Base-by-base conservation (phyloP, 2,329 filamentous ascomycete genomes). In the Venturia asperata region DNA sequence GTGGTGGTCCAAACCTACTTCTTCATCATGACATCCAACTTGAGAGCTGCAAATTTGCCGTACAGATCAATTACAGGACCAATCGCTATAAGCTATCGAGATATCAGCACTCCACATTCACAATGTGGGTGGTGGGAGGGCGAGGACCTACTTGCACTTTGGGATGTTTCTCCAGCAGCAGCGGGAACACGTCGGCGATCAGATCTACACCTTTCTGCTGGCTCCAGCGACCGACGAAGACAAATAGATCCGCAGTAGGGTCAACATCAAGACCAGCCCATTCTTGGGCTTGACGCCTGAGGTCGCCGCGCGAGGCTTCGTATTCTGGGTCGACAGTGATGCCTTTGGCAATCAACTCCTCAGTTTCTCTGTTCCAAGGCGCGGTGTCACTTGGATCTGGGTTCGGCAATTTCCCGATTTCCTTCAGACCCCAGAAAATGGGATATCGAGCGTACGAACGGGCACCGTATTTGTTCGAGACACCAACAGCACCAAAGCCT, bases 1-100 rank as follows among this genome's bases (percentile, higher is more conserved):
- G n/a, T n/a, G 3, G 24, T 15, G 10, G 19, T 30, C 1, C 9
- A 27, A 19, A 58, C 17, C 37, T 11, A 88, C 61, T 84, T 78
- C 68, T 85, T 78, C 85, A 87, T 87, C 74, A 88, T 82, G 66
- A 80, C 80, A 62, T 82, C 81, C 21, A 88, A 76, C 75, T 88
- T 88, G 41, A 87, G 74, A 1, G 86, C 86, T 10, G 86, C 86
- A 67, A 88, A 88, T 69, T 85, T 87, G 55, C 86, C 86, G 72
- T 88, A 87, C 1, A 88, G 77, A 74, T 88, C 86, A 69, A 88
- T 88, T n/a, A 87, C 82, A 0, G 86, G 86, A 5, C 86, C 86
- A 49, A 88, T 74, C 68, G 81, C 84, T 58, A 88, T 84, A 7
- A 88, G 77, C 70, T 88, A 86, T 58, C 1, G 15, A 4, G 3